Evolutionary conservation across 129 eudicot genomes (phyloP), one percentile per base, ranked within the genome.

Genomic region (Chrysanthemum seticuspe): DNA sequence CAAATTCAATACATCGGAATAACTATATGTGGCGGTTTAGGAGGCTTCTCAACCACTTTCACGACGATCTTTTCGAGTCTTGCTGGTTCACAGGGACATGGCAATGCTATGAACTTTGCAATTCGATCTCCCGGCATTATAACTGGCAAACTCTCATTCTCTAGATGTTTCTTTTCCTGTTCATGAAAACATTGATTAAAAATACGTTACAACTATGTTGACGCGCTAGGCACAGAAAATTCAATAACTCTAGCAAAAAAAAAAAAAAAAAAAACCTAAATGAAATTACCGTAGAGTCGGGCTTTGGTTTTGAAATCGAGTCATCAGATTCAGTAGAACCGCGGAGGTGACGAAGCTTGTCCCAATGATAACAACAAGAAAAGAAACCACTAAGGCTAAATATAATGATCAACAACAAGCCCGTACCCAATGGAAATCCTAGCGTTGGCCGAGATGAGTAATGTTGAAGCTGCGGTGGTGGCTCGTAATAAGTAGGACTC

Each of bases 121-220:
- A 90, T 73, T 4, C 83, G 79, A 72, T 94, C 97, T 61, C 99
- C 98, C 0, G 97, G 91, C 97, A 93, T 90, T 79, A 93, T 75
- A 19, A 88, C 97, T 69, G 95, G 88, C 78, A 87, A 79, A 74
- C 95, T 84, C 63, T 86, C 71, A 2, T 53, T 84, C 73, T 85
- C 74, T 2, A 60, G 48, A 55, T 80, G 67, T 70, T 82, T 82
- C 44, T 50, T 34, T 49, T 72, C 78, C 94, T 87, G 81, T 67
- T 75, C 15, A 52, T 16, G 13, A 55, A 53, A 70, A 21, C 13
- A 50, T 48, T 0, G 14, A 70, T 74, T 4, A 52, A 13, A 65
- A 36, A 14, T 58, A 75, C 27, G 55, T 23, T n/a, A 2, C 23
- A 23, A 14, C n/a, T 55, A 75, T 62, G 62, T 0, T 31, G 10